These are phyloP conservation scores for Avena atlantica DNA, from an alignment of 176 grass and related monocot genomes.

Conservation along the genomic window DNA sequence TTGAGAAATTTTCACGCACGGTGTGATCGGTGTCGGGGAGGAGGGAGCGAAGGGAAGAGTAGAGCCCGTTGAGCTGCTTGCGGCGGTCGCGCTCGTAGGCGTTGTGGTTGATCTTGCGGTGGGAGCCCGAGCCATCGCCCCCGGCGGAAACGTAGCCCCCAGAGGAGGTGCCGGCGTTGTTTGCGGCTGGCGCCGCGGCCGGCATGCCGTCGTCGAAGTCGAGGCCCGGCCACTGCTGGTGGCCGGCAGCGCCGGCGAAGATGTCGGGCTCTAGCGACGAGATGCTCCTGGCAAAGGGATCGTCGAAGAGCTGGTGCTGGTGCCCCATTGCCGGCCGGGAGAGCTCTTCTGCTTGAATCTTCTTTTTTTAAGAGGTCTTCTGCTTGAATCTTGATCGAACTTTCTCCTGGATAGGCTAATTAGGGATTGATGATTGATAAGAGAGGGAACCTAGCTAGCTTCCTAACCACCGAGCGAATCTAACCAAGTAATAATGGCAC, in stretches of 20 bases:
- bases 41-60: conserved; percentile 72
- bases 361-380: no score
- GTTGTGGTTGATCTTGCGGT: conserved; percentile 54
- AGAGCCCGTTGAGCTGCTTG: conserved; percentile 89
- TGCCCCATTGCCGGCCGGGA: conserved; percentile 45
- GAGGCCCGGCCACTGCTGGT: conserved; percentile 39
- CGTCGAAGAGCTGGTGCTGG: conserved; percentile 39
- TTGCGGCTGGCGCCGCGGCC: conserved; percentile 22
- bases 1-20: conserved; percentile 25
- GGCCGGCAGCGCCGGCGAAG: conserved; percentile 29
- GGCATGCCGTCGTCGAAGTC: conserved; percentile 52
- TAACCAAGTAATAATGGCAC: not conserved
- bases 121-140: conserved; percentile 40
- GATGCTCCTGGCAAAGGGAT: conserved; percentile 59
- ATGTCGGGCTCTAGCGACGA: conserved; percentile 47
- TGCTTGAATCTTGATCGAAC: no score
- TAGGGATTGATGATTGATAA: no score
- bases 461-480: not conserved
- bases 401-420: not conserved
- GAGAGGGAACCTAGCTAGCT: not conserved
- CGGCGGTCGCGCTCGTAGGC: conserved; percentile 69
- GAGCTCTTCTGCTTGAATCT: no score
- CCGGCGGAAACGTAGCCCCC: not conserved
- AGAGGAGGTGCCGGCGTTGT: conserved; percentile 26
- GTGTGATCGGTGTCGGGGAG: conserved; percentile 73